Conservation (phyloP, 306 rosid genomes). For the apple (Malus domestica) region DNA sequence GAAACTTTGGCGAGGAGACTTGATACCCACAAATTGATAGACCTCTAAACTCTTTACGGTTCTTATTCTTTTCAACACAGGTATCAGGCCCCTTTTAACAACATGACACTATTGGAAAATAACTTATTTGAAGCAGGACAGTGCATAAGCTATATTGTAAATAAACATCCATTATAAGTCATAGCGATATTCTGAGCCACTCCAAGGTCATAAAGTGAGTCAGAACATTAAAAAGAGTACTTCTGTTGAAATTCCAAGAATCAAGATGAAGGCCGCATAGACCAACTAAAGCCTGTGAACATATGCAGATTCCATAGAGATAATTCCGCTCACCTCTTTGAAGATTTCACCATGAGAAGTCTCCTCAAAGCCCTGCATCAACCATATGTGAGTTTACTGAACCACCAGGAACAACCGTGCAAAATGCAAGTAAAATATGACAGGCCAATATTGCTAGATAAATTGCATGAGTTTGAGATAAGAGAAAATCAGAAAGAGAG, state of each 20-base stretch:
- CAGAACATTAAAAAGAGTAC: not conserved
- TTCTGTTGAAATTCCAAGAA: not conserved
- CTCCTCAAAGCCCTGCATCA: slow-evolving; percentile 70
- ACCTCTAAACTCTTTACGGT: not conserved
- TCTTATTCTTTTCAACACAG: not conserved
- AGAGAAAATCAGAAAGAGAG: not conserved
- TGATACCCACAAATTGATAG: not conserved
- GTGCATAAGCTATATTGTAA: no score
- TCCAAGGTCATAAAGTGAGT: not conserved
- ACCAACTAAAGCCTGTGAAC: not conserved
- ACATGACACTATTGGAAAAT: not conserved
- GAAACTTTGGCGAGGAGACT: not conserved
- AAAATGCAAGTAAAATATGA: not conserved
- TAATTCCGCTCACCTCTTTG: slow-evolving; percentile 57
- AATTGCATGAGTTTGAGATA: not conserved
- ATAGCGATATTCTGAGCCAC: not conserved
- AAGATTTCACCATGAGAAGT: slow-evolving; percentile 64
- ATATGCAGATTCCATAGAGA: not conserved
- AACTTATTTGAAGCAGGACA: not conserved
- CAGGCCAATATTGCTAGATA: not conserved
- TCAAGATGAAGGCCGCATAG: not conserved
- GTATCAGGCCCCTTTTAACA: not conserved
- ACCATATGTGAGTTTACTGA: slow-evolving; percentile 23
- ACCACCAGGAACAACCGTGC: not conserved
- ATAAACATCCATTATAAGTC: no score